phyloP scores from a whole-genome alignment of 2,329 filamentous ascomycete species.

The Penicillium hordei region DNA sequence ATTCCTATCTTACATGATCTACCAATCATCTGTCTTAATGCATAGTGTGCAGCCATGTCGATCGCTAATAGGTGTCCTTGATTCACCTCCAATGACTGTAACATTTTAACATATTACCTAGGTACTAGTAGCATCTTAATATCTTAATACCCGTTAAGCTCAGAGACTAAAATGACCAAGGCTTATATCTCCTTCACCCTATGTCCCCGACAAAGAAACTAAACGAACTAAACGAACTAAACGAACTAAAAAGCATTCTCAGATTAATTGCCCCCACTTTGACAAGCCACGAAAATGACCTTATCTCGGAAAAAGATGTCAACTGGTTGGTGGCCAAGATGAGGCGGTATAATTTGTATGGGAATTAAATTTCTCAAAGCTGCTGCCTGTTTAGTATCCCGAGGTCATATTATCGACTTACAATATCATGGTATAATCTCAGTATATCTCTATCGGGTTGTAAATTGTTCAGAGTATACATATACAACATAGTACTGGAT shows the following conservation, averaged over 20 bases:
- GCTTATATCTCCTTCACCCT: neutral
- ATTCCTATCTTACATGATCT: neutral
- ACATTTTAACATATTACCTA: neutral
- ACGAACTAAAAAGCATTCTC: neutral
- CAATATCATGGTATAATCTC: no score
- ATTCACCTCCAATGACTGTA: neutral
- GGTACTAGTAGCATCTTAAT: no score
- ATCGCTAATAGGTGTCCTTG: conserved; percentile 13
- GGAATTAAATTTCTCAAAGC: neutral
- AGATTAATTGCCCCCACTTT: conserved; percentile 7
- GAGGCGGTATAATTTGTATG: neutral
- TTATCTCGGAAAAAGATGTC: neutral
- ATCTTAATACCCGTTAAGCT: neutral
- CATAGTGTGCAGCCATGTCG: conserved; percentile 11
- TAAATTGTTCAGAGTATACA: neutral
- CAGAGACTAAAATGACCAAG: neutral
- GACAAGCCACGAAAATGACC: neutral
- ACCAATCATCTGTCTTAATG: conserved; percentile 15
- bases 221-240: neutral
- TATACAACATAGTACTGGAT: neutral
- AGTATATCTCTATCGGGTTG: no score
- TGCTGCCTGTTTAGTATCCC: neutral
- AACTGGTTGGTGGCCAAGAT: neutral
- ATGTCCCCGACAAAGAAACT: neutral
- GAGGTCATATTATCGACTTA: no score